phyloP scores from a whole-genome alignment of 805 yeast species.

The Vanderwaltozyma verrucispora region DNA sequence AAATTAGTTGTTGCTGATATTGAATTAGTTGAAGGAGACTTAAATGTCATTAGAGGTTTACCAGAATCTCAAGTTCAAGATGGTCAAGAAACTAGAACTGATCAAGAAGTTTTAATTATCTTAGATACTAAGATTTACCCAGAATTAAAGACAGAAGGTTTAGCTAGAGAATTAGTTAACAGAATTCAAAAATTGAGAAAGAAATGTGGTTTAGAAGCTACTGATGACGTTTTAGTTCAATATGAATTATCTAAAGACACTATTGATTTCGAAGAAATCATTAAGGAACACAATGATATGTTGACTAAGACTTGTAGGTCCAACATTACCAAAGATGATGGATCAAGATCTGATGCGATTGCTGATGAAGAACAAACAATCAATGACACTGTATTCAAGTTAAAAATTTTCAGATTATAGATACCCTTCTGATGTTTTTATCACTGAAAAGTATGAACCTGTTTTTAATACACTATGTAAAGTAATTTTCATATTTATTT shows the following conservation, averaged over 20 bases:
- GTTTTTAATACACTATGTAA: too few relatives aligned
- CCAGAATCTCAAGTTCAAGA: slow-evolving; percentile 53
- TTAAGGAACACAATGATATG: slow-evolving; percentile 55
- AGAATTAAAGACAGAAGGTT: slow-evolving; percentile 85
- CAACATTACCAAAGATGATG: slow-evolving; percentile 33
- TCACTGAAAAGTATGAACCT: too few relatives aligned
- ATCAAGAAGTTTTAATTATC: slow-evolving; percentile 79
- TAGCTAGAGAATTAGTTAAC: slow-evolving; percentile 92
- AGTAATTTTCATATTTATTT: too few relatives aligned
- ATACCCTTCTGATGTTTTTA: too few relatives aligned
- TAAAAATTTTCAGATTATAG: slow-evolving; percentile 65
- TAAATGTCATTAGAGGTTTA: slow-evolving; percentile 81
- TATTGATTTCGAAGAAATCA: slow-evolving; percentile 50
- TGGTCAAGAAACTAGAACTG: slow-evolving; percentile 83
- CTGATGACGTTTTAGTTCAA: slow-evolving; percentile 89
- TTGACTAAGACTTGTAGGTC: slow-evolving; percentile 70
- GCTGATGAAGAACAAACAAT: slow-evolving; percentile 83
- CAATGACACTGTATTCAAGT: slow-evolving; percentile 67
- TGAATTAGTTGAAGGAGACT: slow-evolving; percentile 74
- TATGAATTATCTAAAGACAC: slow-evolving; percentile 55
- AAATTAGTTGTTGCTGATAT: slow-evolving; percentile 82
- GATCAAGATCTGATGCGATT: slow-evolving; percentile 42
- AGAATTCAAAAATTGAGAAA: slow-evolving; percentile 96
- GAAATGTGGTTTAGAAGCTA: slow-evolving; percentile 88
- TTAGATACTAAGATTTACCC: slow-evolving; percentile 82